phyloP scores from a whole-genome alignment of 2,329 filamentous ascomycete genomes.

The Phialocephala subalpina region DNA sequence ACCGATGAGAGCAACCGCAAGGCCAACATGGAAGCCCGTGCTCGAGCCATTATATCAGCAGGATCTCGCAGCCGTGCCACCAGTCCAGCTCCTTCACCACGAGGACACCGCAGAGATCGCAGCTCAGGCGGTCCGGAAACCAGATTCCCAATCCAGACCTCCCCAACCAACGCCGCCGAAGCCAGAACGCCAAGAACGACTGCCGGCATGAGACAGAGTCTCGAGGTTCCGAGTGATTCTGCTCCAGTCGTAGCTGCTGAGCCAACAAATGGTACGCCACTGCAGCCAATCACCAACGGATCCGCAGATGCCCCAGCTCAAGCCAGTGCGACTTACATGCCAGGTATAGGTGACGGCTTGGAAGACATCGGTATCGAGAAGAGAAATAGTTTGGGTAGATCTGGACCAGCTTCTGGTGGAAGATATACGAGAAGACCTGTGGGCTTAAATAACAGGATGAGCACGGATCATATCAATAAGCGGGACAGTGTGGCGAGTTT shows the following conservation, averaged over 20 bases:
- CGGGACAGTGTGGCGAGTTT: constrained; percentile 42
- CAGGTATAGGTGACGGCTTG: constrained; percentile 38
- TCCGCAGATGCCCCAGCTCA: constrained; percentile 13
- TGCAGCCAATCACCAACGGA: constrained; percentile 39
- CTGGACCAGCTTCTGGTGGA: constrained; percentile 57
- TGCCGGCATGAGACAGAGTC: constrained; percentile 63
- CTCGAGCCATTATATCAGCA: constrained; percentile 74
- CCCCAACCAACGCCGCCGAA: constrained; percentile 61
- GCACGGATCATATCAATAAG: constrained; percentile 37
- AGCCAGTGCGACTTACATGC: constrained; percentile 43
- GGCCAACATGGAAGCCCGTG: constrained; percentile 92
- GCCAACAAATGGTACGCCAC: constrained; percentile 31
- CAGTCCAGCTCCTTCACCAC: constrained; percentile 72
- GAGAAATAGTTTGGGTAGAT: constrained; percentile 70
- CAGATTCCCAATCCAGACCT: constrained; percentile 79
- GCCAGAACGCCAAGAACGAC: constrained; percentile 42
- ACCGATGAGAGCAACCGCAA: constrained; percentile 96
- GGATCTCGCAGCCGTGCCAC: constrained; percentile 73
- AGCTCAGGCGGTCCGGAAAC: constrained; percentile 78
- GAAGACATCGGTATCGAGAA: constrained; percentile 57
- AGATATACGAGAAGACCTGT: constrained; percentile 50
- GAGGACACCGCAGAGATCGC: constrained; percentile 78
- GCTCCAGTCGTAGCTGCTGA: constrained; percentile 26
- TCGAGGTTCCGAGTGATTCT: constrained; percentile 60
- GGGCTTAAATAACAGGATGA: constrained; percentile 42